Conservation (phyloP, 202 grass and related monocot genomes). For the Panicum hallii region DNA sequence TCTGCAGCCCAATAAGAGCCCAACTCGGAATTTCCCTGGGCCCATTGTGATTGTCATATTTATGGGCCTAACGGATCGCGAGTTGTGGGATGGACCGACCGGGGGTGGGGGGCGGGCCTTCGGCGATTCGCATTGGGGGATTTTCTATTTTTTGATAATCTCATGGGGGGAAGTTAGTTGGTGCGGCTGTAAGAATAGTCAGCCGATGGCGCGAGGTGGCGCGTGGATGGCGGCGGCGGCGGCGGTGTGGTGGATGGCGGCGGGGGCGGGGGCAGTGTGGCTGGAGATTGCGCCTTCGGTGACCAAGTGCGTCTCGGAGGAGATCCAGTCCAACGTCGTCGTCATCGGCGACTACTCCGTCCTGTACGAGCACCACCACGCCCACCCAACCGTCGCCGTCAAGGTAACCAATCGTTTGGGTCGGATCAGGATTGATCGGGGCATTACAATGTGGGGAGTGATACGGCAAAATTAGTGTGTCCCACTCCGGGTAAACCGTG, state of each 20-base stretch:
- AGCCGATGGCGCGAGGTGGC: conserved; percentile 34
- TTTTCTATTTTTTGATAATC: no score
- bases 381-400: conserved; percentile 56
- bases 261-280: conserved; percentile 64
- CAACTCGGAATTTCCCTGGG: neutral
- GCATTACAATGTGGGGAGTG: no score
- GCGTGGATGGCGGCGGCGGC: conserved; percentile 28
- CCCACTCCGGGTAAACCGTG: neutral
- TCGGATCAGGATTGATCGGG: neutral
- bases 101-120: no score
- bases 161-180: neutral
- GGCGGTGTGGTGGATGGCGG: conserved; percentile 44
- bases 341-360: conserved; percentile 65
- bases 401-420: conserved; percentile 49
- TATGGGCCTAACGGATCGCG: neutral
- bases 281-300: conserved; percentile 58
- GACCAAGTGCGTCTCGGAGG: conserved; percentile 67
- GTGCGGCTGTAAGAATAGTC: neutral
- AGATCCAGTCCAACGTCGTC: conserved; percentile 69
- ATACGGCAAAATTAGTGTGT: neutral
- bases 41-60: neutral
- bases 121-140: no score
- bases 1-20: neutral
- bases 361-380: conserved; percentile 48
- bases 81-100: no score